Evolutionary conservation across 1,284 basidiomycete genomes (phyloP), one percentile per base, ranked within the genome.

Genomic region (Jaminaea rosea): DNA sequence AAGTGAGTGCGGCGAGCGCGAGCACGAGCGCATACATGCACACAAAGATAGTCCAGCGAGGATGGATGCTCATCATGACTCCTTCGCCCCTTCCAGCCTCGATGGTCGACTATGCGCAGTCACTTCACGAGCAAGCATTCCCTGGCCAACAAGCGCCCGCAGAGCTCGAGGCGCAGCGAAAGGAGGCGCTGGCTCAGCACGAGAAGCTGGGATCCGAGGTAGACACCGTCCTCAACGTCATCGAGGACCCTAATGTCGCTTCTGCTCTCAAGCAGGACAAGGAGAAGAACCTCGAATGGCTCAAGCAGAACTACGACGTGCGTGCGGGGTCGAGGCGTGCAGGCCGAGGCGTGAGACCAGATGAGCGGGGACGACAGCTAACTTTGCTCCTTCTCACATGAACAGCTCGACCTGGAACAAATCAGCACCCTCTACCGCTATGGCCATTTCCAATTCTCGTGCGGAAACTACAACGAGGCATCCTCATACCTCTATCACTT

Each of bases 401-500:
- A 56, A 7, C 71, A 93, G 87, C 83, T 98, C 58, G 91, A 87
- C 26, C 78, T 87, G 53, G 90, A 94, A 57, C 88, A 96, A 82
- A 94, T 98, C 75, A 88, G 86, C 47, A 88, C 88, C 2, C 81
- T 98, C 8, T 98, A 98, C 80, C 90, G 90, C 77, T 97, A 93
- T 76, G 94, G 93, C 52, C 86, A 97, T 75, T 97, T 92, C 80
- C 91, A 94, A 77, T 98, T 90, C 79, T 89, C 91, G 29, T 89
- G 89, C 73, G 93, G 94, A 51, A 89, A 91, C 76, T 98, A 98
- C 80, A 86, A 83, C 62, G 88, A 88, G 56, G 91, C 94, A 19
- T 90, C 91, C 49, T 91, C 96, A 76, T 97, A 94, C 78, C 83
- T 98, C 55, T 92, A 98, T 80, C 93, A 98, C 75, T 98, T 96